Base-by-base conservation (phyloP, 345 rosid genomes). In the Physaria fendleri region DNA sequence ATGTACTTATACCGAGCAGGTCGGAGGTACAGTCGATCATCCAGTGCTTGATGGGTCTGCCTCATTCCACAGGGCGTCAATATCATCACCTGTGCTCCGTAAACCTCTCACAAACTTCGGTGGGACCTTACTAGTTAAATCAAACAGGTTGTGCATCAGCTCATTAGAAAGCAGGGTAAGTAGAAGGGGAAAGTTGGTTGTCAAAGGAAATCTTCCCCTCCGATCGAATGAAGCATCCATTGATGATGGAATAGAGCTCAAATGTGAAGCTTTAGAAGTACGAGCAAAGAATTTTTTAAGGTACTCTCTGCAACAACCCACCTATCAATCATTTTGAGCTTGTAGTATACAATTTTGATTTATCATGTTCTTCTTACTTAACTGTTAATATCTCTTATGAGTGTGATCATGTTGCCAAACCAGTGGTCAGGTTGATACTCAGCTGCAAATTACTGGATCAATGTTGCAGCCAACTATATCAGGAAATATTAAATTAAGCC, bases 401-500 rank as follows among this genome's bases (percentile, higher is more conserved):
- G 49, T 40, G 59, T 29, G 58, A 28, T 50, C 17, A 2, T 64
- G 59, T 66, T 50, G 20, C 46, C 64, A 27, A 66, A 29, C 74
- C 93, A 92, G 99, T 80, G 95, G 99, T 47, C 99, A 88, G 94
- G 97, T 92, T 68, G 94, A 86, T 74, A 79, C 88, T 4, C 99
- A 88, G 65, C 69, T 92, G 81, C 94, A 81, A 75, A 76, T 88
- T 76, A 79, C 86, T 44, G 99, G 99, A 65, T 92, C 99, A 8
- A 88, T 92, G 64, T 59, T 88, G 73, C 97, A 92, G 69, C 99
- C 97, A 75, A 85, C 78, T 71, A 84, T 93, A 68, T 93, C 99
- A 27, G 97, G 99, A 71, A 85, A 80, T 62, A 82, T 93, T 47
- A 86, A 93, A 74, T 74, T 93, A 78, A 88, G 97, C 80, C 97